Evolutionary conservation across 495 filamentous ascomycete genomes (phyloP), one percentile per base, ranked within the genome.

Genomic region (Hypoxylon cercidicola): DNA sequence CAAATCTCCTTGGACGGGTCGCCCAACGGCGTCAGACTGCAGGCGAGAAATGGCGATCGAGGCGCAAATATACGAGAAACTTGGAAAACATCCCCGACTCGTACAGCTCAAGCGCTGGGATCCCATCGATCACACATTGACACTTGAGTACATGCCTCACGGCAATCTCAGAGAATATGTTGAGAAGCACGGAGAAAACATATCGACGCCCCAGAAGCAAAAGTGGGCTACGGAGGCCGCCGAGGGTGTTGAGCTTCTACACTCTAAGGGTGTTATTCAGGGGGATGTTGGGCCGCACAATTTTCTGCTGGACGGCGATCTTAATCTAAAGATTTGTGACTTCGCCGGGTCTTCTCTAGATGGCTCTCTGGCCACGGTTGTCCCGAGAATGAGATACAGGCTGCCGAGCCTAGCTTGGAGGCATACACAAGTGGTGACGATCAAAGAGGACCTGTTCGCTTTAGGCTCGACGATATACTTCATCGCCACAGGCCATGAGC

Each of bases 81-180:
- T 72, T 60, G 55, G 63, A 18, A 58, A 50, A 51, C 60, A 70
- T 62, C 28, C 70, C 28, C 58, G 66, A 49, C 51, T 74, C 11
- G 66, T 72, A 25, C 63, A 62, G 56, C 49, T 72, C 41, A 45
- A 72, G 11, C 62, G 44, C 62, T 70, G 72, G 23, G 43, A 46
- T 46, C 43, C 43, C 43, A 13, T 72, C 62, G 21, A 51, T 37
- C 34, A 65, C 70, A 45, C 55, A 55, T 21, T 70, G 45, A 28
- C 65, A 39, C 53, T 75, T 60, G 72, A 76, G 40, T 73, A 69
- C 47, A 76, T 76, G 72, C 54, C 64, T 69, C 72, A 74, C 55
- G 67, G 68, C 55, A 51, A 66, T 50, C 52, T 74, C n/a, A 64
- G 70, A 48, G 64, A 56, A 41, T 76, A 68, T 60, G 60, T 76